Conservation (phyloP, 805 yeast genomes). For the Teunomyces lycoperdinae region DNA sequence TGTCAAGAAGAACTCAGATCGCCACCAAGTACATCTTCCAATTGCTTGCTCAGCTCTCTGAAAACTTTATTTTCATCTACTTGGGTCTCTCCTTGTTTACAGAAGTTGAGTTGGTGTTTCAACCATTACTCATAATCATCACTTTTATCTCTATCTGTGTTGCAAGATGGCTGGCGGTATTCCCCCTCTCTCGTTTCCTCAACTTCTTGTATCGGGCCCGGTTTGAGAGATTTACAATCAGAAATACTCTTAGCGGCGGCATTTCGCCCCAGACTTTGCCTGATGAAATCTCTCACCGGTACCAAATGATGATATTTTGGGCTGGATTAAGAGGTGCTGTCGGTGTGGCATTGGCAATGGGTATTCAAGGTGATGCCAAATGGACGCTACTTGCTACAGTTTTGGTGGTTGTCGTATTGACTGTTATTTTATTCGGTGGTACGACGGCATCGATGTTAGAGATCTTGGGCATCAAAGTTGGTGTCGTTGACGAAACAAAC, state of each 20-base stretch:
- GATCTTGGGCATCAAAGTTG: conserved; percentile 87
- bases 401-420: conserved; percentile 90
- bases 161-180: conserved; percentile 96
- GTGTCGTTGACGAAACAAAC: conserved; percentile 69
- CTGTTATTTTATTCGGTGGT: conserved; percentile 96
- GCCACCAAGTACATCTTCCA: conserved; percentile 95
- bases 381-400: conserved; percentile 90
- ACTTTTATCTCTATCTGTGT: conserved; percentile 88
- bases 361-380: conserved; percentile 91
- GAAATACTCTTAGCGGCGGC: conserved; percentile 37
- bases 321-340: conserved; percentile 99
- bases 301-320: conserved; percentile 99
- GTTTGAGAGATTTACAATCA: conserved; percentile 37
- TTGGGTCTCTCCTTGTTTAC: conserved; percentile 93
- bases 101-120: conserved; percentile 91
- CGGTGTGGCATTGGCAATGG: conserved; percentile 98
- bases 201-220: conserved; percentile 73
- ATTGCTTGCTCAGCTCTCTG: conserved; percentile 89
- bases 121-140: conserved; percentile 87
- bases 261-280: conserved; percentile 44
- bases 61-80: conserved; percentile 94
- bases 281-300: conserved; percentile 91
- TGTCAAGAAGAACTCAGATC: conserved; percentile 95
- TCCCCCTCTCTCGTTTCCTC: conserved; percentile 83
- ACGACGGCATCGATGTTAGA: conserved; percentile 98